Conservation (phyloP, 495 filamentous ascomycete species). For the Daldinia loculata region DNA sequence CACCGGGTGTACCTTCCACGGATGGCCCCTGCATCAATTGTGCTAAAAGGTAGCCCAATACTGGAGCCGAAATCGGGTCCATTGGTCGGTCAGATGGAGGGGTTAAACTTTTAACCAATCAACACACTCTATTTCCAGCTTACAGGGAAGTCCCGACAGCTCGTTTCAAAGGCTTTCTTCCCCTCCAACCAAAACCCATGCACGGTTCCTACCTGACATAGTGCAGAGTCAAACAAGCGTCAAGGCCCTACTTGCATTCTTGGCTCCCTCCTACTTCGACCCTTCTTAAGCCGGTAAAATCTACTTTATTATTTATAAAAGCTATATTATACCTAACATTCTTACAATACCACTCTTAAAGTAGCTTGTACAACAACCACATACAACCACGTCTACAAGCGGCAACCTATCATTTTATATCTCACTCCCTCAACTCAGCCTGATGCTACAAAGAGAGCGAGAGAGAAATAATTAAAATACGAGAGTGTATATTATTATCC, state of each 20-base stretch:
- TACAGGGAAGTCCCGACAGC: constrained; percentile 30
- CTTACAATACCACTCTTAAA: not conserved
- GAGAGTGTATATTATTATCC: constrained; percentile 6
- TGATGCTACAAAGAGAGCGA: constrained; percentile 19
- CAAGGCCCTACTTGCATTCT: constrained; percentile 8
- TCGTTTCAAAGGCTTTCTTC: constrained; percentile 7
- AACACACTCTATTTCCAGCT: not conserved
- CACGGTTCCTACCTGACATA: not conserved
- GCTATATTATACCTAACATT: not conserved
- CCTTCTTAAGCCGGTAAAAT: constrained; percentile 27
- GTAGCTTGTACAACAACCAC: not conserved
- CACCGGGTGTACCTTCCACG: constrained; percentile 21
- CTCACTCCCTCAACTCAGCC: constrained; percentile 28
- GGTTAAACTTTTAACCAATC: constrained; percentile 15
- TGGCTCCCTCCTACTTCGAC: not conserved
- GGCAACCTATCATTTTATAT: constrained; percentile 24
- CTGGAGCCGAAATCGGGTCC: constrained; percentile 36
- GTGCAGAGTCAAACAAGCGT: constrained; percentile 9
- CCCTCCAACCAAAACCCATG: not conserved
- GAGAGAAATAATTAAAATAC: constrained; percentile 25
- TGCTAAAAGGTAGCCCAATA: constrained; percentile 14
- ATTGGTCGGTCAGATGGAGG: constrained; percentile 26
- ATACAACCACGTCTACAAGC: constrained; percentile 11
- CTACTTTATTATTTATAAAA: not conserved
- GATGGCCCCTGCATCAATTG: constrained; percentile 24